Evolutionary conservation across 2,329 filamentous ascomycete species (phyloP), one percentile per base, ranked within the genome.

Genomic region (Ascochyta pisi): DNA sequence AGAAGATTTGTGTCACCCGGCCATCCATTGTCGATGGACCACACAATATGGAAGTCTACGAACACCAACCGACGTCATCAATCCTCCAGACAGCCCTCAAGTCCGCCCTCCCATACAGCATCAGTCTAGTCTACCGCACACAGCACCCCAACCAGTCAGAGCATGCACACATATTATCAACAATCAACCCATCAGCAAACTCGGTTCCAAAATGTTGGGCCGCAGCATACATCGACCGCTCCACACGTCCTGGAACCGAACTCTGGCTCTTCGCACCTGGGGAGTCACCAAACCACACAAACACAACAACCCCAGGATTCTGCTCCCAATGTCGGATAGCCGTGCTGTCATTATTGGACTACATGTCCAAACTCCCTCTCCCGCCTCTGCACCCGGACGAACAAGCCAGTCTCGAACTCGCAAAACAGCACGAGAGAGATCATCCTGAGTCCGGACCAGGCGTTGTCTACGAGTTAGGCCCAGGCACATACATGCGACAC

Each of bases 91-190:
- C 63, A 2, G 78, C 83, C 12, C 79, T 90, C 0, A 66, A 73
- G 24, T 65, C 71, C 3, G 79, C 84, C 31, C 74, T 88, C 8
- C 88, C 88, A 0, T 75, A 82, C 62, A 85, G 85, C 4, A 76
- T 90, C 13, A 81, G 85, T 6, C 73, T 90, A 4, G 78, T 86
- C 41, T 83, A 88, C n/a, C 81, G 88, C 2, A 76, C 89, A 5
- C 85, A 89, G 58, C 87, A 85, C 69, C 77, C 81, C 22, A 77
- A 73, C 43, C 78, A 78, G 22, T 82, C 70, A 12, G 34, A 57
- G 33, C 55, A 74, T 52, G 68, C 74, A 13, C 68, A 69, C 27
- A 67, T 76, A 24, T 56, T 76, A 73, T 33, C 73, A 73, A 62
- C 76, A 71, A 63, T 78, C 75, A 6, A 83, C 68, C 40, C 50